A percentile compares a stretch with the other conserved stretches of the same genome.
Conservation (phyloP, 208 protist species). For the Crithidia acanthocephali region DNA sequence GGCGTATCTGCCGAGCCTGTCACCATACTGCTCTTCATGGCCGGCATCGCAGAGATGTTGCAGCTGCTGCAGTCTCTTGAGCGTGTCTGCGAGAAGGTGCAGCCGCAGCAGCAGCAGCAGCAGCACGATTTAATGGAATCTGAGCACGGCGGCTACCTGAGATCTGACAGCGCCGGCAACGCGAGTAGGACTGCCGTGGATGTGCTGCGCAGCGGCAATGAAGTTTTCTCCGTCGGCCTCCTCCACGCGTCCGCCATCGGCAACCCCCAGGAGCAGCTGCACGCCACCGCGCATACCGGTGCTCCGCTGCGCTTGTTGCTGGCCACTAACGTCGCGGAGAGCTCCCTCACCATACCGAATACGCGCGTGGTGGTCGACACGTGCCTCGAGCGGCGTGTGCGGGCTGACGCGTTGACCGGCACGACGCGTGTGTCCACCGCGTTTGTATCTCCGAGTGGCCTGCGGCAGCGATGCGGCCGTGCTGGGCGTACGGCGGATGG, state of each 20-base stretch:
- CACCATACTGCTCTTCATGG: conserved; percentile 73
- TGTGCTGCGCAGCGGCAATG: conserved; percentile 53
- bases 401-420: conserved; percentile 59
- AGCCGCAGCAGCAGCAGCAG: conserved; percentile 4
- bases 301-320: conserved; percentile 61
- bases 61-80: conserved; percentile 63
- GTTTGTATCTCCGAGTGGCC: conserved; percentile 39
- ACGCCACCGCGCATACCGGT: conserved; percentile 30
- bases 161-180: not conserved
- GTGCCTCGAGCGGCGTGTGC: conserved; percentile 56
- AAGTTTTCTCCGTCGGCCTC: conserved; percentile 62
- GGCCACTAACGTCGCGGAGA: conserved; percentile 80
- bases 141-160: not conserved
- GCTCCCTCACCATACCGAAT: conserved; percentile 81
- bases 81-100: conserved; percentile 35
- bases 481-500: conserved; percentile 75
- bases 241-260: conserved; percentile 68
- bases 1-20: conserved; percentile 27
- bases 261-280: conserved; percentile 61
- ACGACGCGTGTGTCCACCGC: conserved; percentile 48
- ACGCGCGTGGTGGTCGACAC: conserved; percentile 71
- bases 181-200: conserved; percentile 15
- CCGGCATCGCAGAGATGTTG: conserved; percentile 76
- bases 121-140: no score
- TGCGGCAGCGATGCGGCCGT: conserved; percentile 67